Conservation (phyloP, 805 yeast genomes). For the Ogataea kodamae region DNA sequence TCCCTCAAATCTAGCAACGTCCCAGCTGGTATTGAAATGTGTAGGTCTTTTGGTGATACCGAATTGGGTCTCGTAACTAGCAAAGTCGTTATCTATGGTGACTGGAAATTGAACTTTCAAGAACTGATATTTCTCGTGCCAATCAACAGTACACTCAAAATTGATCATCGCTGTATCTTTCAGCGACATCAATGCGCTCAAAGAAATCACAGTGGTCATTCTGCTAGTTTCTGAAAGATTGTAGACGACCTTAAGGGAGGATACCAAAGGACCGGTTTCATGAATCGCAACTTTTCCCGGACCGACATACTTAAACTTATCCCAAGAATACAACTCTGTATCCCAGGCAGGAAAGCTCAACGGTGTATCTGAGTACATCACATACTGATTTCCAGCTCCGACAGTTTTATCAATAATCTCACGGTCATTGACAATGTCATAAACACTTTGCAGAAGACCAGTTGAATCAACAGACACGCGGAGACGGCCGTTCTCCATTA, state of each 20-base stretch:
- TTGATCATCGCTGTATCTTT: slow-evolving; percentile 40
- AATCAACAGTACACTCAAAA: slow-evolving; percentile 61
- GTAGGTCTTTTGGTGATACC: slow-evolving; percentile 92
- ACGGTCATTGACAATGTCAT: slow-evolving; percentile 53
- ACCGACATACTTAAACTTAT: slow-evolving; percentile 55
- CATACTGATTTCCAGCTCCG: slow-evolving; percentile 76
- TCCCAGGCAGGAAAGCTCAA: slow-evolving; percentile 96
- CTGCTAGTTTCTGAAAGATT: slow-evolving; percentile 53
- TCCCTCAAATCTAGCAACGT: slow-evolving; percentile 92
- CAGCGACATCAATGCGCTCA: slow-evolving; percentile 49
- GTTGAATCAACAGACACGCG: slow-evolving; percentile 49
- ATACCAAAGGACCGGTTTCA: slow-evolving; percentile 54
- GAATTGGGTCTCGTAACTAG: slow-evolving; percentile 90
- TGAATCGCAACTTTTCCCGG: slow-evolving; percentile 38
- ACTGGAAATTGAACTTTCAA: slow-evolving; percentile 95
- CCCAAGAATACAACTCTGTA: slow-evolving; percentile 84
- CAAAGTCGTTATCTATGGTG: slow-evolving; percentile 67
- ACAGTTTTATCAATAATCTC: slow-evolving; percentile 63
- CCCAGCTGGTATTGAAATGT: slow-evolving; percentile 94
- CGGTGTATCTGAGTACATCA: slow-evolving; percentile 87
- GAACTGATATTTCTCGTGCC: slow-evolving; percentile 88
- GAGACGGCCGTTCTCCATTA: slow-evolving; percentile 59
- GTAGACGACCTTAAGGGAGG: slow-evolving; percentile 61
- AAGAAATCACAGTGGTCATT: slow-evolving; percentile 65
- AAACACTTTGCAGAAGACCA: slow-evolving; percentile 59